Base-by-base conservation (phyloP, 257 asterid genomes). In the Vinca minor region DNA sequence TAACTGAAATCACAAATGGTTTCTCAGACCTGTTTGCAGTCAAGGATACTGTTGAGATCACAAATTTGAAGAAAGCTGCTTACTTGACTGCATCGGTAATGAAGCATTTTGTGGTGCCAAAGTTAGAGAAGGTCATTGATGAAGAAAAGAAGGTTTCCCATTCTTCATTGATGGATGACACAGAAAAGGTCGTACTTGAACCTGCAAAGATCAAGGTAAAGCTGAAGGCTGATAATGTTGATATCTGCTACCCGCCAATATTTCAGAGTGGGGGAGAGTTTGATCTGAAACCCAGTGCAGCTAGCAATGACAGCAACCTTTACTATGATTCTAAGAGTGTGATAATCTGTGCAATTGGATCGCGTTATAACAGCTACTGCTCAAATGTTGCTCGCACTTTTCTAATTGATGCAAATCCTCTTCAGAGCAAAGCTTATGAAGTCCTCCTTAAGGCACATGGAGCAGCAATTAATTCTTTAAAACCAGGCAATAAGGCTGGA, bases 181-280 rank as follows among this genome's bases (percentile, higher is more conserved):
- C 67, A 15, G 73, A 69, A 25, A 69, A 60, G 54, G 73, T 63
- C 42, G 60, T 69, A 14, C 73, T 69, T 8, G 73, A 69, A 23
- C 73, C 73, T 14, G 53, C 61, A 36, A 69, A 69, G 56, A 54
- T 69, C 26, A 60, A 69, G 32, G 73, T 69, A 53, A 60, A 59
- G 67, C 62, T 69, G 52, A 69, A 60, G 61, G 61, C 73, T 47
- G 67, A 69, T 25, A 69, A 69, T 69, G 61, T 69, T 21, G 73
- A 69, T 60, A 69, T 69, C n/a, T 69, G 73, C 63, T 69, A 69
- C 60, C 73, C 73, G 1, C 73, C 73, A 38, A 69, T 69, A 62
- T 69, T 69, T 62, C 73, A 69, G 67, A 69, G 73, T 49, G 73
- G 54, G 26, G 50, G 50, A 44, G 66, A 42, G 52, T 62, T 42